phyloP scores from a whole-genome alignment of 106 monocot genomes.

The Dioscorea alata region DNA sequence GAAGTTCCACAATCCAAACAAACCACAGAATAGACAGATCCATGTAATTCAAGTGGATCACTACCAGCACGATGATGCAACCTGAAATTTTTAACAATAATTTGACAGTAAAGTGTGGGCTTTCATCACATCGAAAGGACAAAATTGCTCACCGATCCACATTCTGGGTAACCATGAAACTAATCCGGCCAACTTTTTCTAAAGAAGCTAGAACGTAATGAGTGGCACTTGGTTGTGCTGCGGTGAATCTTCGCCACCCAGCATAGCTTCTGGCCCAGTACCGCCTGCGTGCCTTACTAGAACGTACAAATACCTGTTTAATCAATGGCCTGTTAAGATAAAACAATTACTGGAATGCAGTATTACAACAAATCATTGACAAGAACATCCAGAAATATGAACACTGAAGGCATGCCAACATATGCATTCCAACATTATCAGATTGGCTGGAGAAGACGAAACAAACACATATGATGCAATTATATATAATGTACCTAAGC shows the following conservation, averaged over 20 bases:
- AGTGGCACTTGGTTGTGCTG: slow-evolving; percentile 77
- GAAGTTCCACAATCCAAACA: slow-evolving; percentile 81
- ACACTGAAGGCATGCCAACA: no score
- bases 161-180: slow-evolving; percentile 92
- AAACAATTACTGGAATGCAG: background rate
- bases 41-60: slow-evolving; percentile 90
- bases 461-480: no score
- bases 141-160: slow-evolving; percentile 55
- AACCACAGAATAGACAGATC: slow-evolving; percentile 80
- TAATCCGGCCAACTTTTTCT: slow-evolving; percentile 74
- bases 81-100: slow-evolving; percentile 24
- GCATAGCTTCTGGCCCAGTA: slow-evolving; percentile 99
- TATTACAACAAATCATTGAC: background rate
- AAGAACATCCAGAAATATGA: no score
- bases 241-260: slow-evolving; percentile 93
- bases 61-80: slow-evolving; percentile 98
- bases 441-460: no score
- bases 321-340: background rate
- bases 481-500: no score
- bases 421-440: no score
- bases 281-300: slow-evolving; percentile 58
- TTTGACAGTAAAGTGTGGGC: no score
- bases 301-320: slow-evolving; percentile 83
- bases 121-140: no score
- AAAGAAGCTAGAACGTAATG: slow-evolving; percentile 66